Conservation (phyloP, 2,329 filamentous ascomycete species). For the Claviceps digitariae region DNA sequence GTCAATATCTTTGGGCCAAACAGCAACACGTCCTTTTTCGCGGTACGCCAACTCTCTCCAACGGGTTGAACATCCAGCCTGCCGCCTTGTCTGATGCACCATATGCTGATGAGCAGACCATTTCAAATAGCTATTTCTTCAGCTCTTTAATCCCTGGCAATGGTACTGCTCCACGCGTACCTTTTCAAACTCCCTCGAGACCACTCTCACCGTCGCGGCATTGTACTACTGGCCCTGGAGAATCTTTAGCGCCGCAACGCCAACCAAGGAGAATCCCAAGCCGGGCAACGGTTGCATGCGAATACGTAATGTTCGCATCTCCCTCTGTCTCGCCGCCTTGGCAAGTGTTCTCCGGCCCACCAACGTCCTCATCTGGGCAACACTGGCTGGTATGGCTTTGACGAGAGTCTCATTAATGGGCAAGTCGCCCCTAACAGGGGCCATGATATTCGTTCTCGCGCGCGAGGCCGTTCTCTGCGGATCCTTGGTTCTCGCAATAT, state of each 20-base stretch:
- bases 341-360: slow-evolving; percentile 83
- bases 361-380: slow-evolving; percentile 74
- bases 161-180: slow-evolving; percentile 92
- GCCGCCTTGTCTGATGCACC: not conserved
- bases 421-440: slow-evolving; percentile 27
- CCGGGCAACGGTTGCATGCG: slow-evolving; percentile 13
- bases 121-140: slow-evolving; percentile 21
- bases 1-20: slow-evolving; percentile 55
- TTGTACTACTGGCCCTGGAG: slow-evolving; percentile 82
- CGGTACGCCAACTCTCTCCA: slow-evolving; percentile 34
- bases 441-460: slow-evolving; percentile 37
- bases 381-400: slow-evolving; percentile 39
- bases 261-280: slow-evolving; percentile 27
- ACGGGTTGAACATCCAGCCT: not conserved
- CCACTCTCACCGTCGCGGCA: slow-evolving; percentile 68
- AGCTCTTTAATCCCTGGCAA: slow-evolving; percentile 55
- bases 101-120: not conserved
- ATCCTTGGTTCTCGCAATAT: slow-evolving; percentile 46
- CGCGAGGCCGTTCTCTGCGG: slow-evolving; percentile 54
- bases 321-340: slow-evolving; percentile 61
- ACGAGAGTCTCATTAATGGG: slow-evolving; percentile 23
- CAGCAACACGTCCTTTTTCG: slow-evolving; percentile 51
- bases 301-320: slow-evolving; percentile 30
- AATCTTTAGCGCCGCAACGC: slow-evolving; percentile 34
- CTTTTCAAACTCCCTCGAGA: slow-evolving; percentile 88